These are phyloP conservation scores for Candida argentea DNA, from an alignment of 805 yeast species.

Conservation along the genomic window DNA sequence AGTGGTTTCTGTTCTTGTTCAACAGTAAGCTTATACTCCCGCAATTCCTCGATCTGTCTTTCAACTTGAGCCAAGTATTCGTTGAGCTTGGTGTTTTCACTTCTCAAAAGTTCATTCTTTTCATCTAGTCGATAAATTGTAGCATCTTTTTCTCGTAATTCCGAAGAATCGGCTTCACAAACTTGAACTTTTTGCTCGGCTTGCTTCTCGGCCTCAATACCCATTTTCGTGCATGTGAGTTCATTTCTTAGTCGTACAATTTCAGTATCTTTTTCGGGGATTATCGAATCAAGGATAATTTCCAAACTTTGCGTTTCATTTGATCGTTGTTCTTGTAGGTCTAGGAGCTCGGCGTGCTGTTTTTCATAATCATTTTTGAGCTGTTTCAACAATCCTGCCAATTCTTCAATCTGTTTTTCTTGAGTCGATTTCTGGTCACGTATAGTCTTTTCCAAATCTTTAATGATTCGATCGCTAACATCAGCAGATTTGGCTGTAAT, in stretches of 20 bases:
- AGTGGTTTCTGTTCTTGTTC: background rate
- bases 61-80: constrained; percentile 6
- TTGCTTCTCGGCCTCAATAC: background rate
- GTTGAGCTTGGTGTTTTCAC: constrained; percentile 5
- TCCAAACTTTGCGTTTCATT: no score
- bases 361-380: no score
- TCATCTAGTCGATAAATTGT: constrained; percentile 5
- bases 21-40: background rate
- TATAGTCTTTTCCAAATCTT: no score
- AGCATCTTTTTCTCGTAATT: constrained; percentile 6
- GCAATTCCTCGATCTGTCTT: constrained; percentile 2
- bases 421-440: no score
- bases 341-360: no score
- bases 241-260: constrained; percentile 12
- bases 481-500: no score
- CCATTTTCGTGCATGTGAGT: constrained; percentile 4
- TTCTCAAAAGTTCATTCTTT: constrained; percentile 3
- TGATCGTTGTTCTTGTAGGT: no score
- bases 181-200: background rate
- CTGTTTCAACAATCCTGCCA: no score
- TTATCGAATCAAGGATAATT: constrained; percentile 5
- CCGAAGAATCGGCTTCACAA: background rate
- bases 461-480: no score
- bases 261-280: constrained; percentile 16
- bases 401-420: no score